Conservation (phyloP, 2,329 filamentous ascomycete species). For the Ploettnerulaceae sp. region DNA sequence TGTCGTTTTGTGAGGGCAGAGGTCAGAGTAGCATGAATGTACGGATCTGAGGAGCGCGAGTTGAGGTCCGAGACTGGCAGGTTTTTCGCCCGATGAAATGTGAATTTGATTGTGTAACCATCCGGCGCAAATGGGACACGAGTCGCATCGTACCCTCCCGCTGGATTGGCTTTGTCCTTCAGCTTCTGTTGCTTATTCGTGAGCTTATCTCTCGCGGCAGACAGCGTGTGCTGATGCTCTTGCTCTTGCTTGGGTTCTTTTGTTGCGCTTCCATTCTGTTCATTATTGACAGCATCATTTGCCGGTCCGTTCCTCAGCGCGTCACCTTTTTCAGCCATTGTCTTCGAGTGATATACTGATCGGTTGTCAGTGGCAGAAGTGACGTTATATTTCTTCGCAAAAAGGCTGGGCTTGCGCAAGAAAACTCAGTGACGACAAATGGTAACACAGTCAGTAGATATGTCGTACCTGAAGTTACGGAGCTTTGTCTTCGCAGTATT, state of each 20-base stretch:
- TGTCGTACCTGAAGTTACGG: too few relatives aligned
- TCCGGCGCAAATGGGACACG: constrained; percentile 69
- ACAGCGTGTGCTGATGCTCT: constrained; percentile 15
- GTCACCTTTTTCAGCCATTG: constrained; percentile 18
- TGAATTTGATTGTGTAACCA: constrained; percentile 82
- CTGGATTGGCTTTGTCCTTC: constrained; percentile 29
- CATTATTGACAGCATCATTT: constrained; percentile 7
- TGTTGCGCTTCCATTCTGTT: constrained; percentile 9
- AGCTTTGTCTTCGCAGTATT: not conserved
- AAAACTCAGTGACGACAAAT: not conserved
- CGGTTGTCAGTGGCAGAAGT: not conserved
- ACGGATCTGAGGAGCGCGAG: constrained; percentile 78
- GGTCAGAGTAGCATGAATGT: constrained; percentile 70
- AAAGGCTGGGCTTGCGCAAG: constrained; percentile 1
- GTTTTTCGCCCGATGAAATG: constrained; percentile 74
- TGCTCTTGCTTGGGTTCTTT: constrained; percentile 17
- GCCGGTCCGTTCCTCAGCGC: constrained; percentile 6
- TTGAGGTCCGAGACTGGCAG: constrained; percentile 78
- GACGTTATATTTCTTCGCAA: not conserved
- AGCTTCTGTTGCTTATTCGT: constrained; percentile 31
- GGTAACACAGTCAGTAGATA: not conserved
- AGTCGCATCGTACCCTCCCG: constrained; percentile 73
- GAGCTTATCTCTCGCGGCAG: constrained; percentile 30
- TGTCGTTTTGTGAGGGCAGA: constrained; percentile 63
- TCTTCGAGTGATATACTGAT: not conserved